phyloP scores from a whole-genome alignment of 805 yeast genomes.

The Candida fluviatilis region DNA sequence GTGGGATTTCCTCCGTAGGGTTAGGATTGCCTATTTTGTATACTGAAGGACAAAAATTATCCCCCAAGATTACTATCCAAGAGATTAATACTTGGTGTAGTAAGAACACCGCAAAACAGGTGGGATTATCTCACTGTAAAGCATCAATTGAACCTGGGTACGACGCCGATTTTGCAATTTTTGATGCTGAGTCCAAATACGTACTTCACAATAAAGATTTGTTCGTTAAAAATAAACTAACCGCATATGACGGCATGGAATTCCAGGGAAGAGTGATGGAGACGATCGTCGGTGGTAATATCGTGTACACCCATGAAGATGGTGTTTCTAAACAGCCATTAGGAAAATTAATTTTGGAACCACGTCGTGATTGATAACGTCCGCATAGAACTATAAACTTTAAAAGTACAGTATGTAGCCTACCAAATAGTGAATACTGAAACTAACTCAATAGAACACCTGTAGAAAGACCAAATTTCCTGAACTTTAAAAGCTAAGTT shows the following conservation, averaged over 20 bases:
- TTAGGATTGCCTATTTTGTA: slow-evolving; percentile 78
- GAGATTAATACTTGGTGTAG: slow-evolving; percentile 81
- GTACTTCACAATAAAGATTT: slow-evolving; percentile 51
- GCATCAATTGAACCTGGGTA: slow-evolving; percentile 70
- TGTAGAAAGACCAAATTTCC: too few species aligned
- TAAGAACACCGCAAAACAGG: slow-evolving; percentile 79
- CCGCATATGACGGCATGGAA: slow-evolving; percentile 75
- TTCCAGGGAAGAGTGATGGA: slow-evolving; percentile 73
- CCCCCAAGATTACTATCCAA: slow-evolving; percentile 46
- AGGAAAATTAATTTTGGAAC: slow-evolving; percentile 61
- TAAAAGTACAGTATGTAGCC: too few species aligned
- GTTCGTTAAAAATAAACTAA: slow-evolving; percentile 78
- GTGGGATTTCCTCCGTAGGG: slow-evolving; percentile 92
- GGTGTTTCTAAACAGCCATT: slow-evolving; percentile 56
- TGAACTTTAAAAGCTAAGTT: too few species aligned
- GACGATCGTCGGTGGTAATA: slow-evolving; percentile 73
- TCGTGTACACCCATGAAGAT: slow-evolving; percentile 52
- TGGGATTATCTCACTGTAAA: slow-evolving; percentile 68
- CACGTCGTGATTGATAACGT: slow-evolving; percentile 27
- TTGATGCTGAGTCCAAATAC: slow-evolving; percentile 59
- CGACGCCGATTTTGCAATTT: slow-evolving; percentile 86
- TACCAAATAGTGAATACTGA: too few species aligned
- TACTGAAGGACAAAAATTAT: slow-evolving; percentile 62
- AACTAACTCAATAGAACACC: too few species aligned
- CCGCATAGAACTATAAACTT: too few species aligned